A percentile compares a stretch with the other conserved stretches of the same genome.
These are phyloP conservation scores for Geranomyces michiganensis DNA, from an alignment of 192 early-diverging fungal genomes.

Conservation along the genomic window DNA sequence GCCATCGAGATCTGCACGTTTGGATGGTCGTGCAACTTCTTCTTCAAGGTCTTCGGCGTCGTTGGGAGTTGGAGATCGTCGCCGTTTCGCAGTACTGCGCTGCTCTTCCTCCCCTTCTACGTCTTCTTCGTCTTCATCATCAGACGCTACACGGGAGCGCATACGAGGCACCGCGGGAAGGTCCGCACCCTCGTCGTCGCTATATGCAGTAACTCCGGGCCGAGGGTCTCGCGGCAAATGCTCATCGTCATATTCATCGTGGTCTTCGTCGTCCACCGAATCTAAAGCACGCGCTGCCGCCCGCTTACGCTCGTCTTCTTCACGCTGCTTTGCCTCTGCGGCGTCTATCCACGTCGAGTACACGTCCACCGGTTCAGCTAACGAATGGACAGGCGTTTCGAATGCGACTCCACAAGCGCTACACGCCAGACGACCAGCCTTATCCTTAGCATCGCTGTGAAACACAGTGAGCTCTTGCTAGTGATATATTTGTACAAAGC, in stretches of 20 bases:
- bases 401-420: slow-evolving; percentile 75
- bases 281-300: background rate
- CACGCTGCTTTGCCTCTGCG: slow-evolving; percentile 61
- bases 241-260: background rate
- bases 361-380: slow-evolving; percentile 84
- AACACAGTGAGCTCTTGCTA: background rate
- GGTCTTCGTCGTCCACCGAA: background rate
- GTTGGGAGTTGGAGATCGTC: background rate
- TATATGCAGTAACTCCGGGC: background rate
- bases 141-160: background rate
- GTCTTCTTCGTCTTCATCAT: background rate
- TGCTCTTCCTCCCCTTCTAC: background rate
- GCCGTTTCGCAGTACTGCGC: background rate
- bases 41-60: background rate
- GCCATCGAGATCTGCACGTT: background rate
- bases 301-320: slow-evolving; percentile 14
- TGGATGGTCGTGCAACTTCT: background rate
- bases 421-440: slow-evolving; percentile 78
- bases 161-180: background rate
- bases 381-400: slow-evolving; percentile 71
- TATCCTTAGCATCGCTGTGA: slow-evolving; percentile 64
- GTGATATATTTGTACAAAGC: background rate
- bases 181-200: background rate
- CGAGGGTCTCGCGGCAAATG: too few species aligned
- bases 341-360: slow-evolving; percentile 92